These are phyloP conservation scores for Vitis rupestris DNA, from an alignment of 164 flowering plant genomes.

Conservation along the genomic window DNA sequence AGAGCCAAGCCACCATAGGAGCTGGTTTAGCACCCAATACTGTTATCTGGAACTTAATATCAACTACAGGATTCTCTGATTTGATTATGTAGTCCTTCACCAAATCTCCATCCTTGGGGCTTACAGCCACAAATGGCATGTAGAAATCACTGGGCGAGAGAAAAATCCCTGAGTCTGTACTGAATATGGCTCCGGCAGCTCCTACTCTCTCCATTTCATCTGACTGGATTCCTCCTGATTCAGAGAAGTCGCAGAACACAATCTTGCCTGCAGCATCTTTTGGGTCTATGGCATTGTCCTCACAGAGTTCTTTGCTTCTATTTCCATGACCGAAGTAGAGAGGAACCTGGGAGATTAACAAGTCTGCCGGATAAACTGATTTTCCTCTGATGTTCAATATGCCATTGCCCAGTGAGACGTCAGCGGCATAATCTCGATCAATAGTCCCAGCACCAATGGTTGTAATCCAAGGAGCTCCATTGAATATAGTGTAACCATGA, in stretches of 20 bases:
- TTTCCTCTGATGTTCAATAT: constrained; percentile 17
- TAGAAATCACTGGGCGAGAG: constrained; percentile 12
- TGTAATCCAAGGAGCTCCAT: constrained; percentile 52
- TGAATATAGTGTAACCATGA: constrained; percentile 15
- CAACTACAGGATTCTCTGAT: constrained; percentile 13
- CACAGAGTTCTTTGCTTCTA: constrained; percentile 26
- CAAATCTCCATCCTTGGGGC: constrained; percentile 16
- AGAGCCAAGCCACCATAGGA: constrained; percentile 35
- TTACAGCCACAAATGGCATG: constrained; percentile 24
- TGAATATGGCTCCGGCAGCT: constrained; percentile 27
- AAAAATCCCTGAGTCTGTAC: constrained; percentile 8
- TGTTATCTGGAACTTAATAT: constrained; percentile 26
- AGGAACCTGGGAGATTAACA: constrained; percentile 20
- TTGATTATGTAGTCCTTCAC: constrained; percentile 18
- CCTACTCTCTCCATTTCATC: constrained; percentile 15
- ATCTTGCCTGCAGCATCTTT: constrained; percentile 34
- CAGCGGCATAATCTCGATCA: constrained; percentile 21
- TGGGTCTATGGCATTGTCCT: constrained; percentile 13
- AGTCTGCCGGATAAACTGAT: constrained; percentile 31
- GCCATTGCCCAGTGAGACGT: constrained; percentile 25
- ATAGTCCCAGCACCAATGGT: constrained; percentile 43
- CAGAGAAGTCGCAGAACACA: constrained; percentile 22
- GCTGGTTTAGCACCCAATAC: constrained; percentile 28
- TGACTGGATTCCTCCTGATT: not conserved
- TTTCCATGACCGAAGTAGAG: constrained; percentile 38